Evolutionary conservation across 73 alveolate genomes (phyloP).

Genomic region (Stentor coeruleus): DNA sequence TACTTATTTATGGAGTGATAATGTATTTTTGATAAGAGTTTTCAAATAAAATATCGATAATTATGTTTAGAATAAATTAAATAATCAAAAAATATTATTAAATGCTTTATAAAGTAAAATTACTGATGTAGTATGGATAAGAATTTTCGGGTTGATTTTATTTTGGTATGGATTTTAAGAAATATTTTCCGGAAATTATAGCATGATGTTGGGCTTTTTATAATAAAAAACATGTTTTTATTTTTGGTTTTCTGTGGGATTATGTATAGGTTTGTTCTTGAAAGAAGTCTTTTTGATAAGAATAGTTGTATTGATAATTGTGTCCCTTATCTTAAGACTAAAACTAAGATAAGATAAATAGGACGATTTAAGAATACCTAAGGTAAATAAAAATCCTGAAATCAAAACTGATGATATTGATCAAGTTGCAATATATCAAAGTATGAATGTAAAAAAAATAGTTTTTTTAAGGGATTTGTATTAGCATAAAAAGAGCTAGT

Average conservation of each 20-base stretch:
- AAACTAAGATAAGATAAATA: slow-evolving; percentile 18
- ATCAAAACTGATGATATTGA: slow-evolving; percentile 20
- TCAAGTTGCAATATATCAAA: not conserved
- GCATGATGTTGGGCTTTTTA: too few relatives aligned
- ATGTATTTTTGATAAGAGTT: too few relatives aligned
- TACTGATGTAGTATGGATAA: too few relatives aligned
- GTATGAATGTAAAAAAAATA: not conserved
- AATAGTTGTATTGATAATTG: slow-evolving; percentile 13
- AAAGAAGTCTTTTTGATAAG: slow-evolving; percentile 16
- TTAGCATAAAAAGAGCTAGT: not conserved
- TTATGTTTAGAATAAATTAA: too few relatives aligned
- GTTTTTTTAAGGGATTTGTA: slow-evolving; percentile 8
- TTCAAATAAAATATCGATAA: too few relatives aligned
- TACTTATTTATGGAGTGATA: too few relatives aligned
- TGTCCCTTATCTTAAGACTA: not conserved
- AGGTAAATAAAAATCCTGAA: not conserved
- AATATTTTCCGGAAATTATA: too few relatives aligned
- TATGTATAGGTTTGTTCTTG: slow-evolving; percentile 17
- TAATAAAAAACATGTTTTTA: not conserved
- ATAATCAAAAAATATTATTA: too few relatives aligned
- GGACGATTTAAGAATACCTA: too few relatives aligned
- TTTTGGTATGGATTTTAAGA: too few relatives aligned
- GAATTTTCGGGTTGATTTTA: too few relatives aligned
- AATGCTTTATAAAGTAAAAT: too few relatives aligned
- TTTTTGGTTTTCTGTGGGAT: not conserved